phyloP scores from a whole-genome alignment of 768 basidiomycete species.

The Asterophora lycoperdoides region DNA sequence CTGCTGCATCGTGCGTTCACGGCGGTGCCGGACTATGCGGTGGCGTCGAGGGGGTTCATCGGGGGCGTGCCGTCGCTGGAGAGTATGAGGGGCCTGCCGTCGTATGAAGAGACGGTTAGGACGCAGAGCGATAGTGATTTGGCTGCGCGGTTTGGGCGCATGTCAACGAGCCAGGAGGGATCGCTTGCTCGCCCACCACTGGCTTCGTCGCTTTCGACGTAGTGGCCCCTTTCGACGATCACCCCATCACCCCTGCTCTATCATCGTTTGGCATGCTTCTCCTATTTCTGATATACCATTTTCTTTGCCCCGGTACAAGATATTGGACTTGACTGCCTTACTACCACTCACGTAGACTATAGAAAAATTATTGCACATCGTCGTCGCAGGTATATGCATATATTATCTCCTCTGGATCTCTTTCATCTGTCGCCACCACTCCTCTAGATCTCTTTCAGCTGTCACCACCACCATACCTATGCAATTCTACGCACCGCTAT shows the following conservation, averaged over 20 bases:
- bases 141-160: slow-evolving; percentile 13
- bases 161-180: background rate
- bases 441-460: too few relatives aligned
- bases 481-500: too few relatives aligned
- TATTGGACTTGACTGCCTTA: background rate
- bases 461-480: too few relatives aligned
- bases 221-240: too few relatives aligned
- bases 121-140: slow-evolving; percentile 21
- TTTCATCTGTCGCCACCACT: background rate
- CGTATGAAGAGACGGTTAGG: slow-evolving; percentile 69
- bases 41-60: slow-evolving; percentile 82
- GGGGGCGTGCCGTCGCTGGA: slow-evolving; percentile 86
- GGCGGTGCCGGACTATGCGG: slow-evolving; percentile 81
- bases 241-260: background rate
- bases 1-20: slow-evolving; percentile 62
- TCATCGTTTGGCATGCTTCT: background rate
- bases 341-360: background rate
- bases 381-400: background rate
- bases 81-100: slow-evolving; percentile 75
- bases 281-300: background rate
- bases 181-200: background rate
- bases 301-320: background rate
- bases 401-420: too few relatives aligned
- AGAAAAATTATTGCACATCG: background rate
- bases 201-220: background rate